Conservation (phyloP, 2,329 filamentous ascomycete species). For the Penicillium sp. region DNA sequence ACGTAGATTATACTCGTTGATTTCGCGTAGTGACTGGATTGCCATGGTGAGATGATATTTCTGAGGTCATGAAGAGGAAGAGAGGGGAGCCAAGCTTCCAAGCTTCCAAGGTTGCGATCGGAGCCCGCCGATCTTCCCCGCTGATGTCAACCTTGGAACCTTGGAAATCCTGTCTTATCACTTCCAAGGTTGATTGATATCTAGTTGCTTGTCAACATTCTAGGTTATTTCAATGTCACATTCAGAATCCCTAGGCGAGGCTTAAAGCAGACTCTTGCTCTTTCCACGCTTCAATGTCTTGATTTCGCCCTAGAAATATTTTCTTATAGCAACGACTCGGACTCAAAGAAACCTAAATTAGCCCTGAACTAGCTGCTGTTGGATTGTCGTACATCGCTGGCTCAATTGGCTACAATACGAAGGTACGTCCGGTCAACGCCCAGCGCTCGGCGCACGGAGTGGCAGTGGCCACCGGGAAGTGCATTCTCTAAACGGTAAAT, state of each 20-base stretch:
- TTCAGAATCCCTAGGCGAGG: neutral
- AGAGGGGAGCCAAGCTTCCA: neutral
- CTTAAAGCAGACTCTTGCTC: too few relatives aligned
- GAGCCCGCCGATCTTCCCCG: conserved; percentile 10
- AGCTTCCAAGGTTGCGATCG: conserved; percentile 7
- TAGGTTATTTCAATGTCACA: too few relatives aligned
- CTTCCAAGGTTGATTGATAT: neutral
- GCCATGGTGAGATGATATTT: conserved; percentile 19
- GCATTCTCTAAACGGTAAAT: too few relatives aligned
- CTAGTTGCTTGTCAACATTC: neutral
- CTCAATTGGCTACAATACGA: too few relatives aligned
- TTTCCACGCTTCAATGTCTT: neutral
- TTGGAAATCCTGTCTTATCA: neutral
- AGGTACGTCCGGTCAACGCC: too few relatives aligned
- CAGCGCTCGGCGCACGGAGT: too few relatives aligned
- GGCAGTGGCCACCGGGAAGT: too few relatives aligned
- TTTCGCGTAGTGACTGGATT: conserved; percentile 27
- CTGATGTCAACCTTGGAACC: neutral
- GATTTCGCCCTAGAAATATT: too few relatives aligned
- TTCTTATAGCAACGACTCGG: too few relatives aligned
- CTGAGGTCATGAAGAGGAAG: neutral
- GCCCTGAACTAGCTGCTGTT: too few relatives aligned
- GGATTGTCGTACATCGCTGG: too few relatives aligned
- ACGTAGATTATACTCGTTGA: conserved; percentile 51
- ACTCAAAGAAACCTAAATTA: too few relatives aligned